These are phyloP conservation scores for Petunia secreta DNA, from an alignment of 257 asterid genomes.

Conservation along the genomic window DNA sequence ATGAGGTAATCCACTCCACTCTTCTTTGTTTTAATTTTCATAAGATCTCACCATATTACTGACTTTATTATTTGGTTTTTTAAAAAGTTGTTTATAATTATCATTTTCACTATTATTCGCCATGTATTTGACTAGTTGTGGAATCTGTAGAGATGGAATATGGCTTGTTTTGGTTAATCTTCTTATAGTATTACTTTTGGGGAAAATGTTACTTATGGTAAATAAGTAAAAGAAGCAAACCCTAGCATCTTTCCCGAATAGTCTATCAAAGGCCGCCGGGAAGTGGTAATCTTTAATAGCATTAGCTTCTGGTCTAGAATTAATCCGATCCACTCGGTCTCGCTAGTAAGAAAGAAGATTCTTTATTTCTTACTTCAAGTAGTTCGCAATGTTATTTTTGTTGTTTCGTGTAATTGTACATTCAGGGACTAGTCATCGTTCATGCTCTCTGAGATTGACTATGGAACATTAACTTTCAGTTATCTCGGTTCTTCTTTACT, in stretches of 20 bases:
- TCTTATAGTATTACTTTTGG: not conserved
- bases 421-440: not conserved
- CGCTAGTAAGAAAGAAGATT: not conserved
- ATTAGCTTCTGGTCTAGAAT: not conserved
- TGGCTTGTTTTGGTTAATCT: not conserved
- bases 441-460: not conserved
- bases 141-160: not conserved
- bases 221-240: not conserved
- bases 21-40: not conserved
- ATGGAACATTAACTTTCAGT: not conserved
- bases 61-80: not conserved
- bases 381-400: not conserved
- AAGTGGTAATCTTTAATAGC: not conserved
- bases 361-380: not conserved
- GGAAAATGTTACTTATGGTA: not conserved
- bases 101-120: not conserved
- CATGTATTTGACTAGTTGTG: not conserved
- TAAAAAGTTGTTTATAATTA: not conserved
- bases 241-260: not conserved
- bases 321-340: not conserved
- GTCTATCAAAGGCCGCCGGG: no score
- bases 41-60: not conserved
- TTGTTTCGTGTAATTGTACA: not conserved
- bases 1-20: constrained; percentile 54
- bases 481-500: not conserved